Evolutionary conservation across 2,329 filamentous ascomycete genomes (phyloP), one percentile per base, ranked within the genome.

Genomic region (Curvularia verruculosa): DNA sequence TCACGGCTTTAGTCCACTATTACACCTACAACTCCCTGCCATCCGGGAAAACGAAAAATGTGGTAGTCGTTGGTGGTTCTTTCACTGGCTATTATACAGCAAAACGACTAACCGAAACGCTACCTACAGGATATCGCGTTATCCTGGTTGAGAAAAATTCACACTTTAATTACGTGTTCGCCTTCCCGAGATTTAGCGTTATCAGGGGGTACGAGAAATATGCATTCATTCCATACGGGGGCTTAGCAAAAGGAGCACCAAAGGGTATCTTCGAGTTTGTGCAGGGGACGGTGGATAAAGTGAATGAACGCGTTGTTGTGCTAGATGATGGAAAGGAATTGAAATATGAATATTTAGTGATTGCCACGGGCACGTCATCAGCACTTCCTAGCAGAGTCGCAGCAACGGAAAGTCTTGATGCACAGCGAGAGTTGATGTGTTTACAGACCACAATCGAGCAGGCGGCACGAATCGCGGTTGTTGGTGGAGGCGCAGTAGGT

Each of bases 121-220:
- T 44, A 2, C 41, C 41, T 15, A 28, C 15, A 18, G 41, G 80
- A 31, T 85, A 82, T 68, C 78, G 79, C 3, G 80, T 87, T 3
- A 74, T 87, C 0, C 74, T 88, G 3, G 68, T 88, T 26, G 86
- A 89, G 69, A 83, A 82, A 44, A 85, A 85, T 66, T 81, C 79
- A 3, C 85, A 87, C 69, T 85, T 87, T 69, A 82, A 87, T 60
- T 86, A 84, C 64, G 83, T 83, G 0, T 88, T 84, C 79, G 80
- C 82, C 12, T 79, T 88, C 36, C 86, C 86, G 0, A 80, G 86
- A 3, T 86, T 83, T 67, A 83, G 80, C 39, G 85, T 87, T 13
- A 71, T 77, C n/a, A 43, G 12, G 7, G 59, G 55, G 13, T 81
- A 80, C 19, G 85, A 87, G 59, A 71, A 83, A 54, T 84, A 84